Evolutionary conservation across 768 basidiomycete genomes (phyloP).

Genomic region (Bullera alba): DNA sequence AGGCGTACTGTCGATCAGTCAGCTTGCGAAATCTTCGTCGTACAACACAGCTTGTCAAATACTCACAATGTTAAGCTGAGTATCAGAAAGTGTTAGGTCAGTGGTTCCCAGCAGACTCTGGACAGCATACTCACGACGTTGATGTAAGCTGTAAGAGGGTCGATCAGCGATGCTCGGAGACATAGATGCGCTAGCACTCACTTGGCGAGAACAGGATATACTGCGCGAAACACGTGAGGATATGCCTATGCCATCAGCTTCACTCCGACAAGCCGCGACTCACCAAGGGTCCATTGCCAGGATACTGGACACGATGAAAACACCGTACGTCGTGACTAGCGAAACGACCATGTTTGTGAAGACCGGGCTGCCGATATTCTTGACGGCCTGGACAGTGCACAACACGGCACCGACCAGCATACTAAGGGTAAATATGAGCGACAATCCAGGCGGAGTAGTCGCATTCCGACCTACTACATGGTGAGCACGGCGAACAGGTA

Average conservation of each 20-base stretch:
- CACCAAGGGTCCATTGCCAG: conserved; percentile 86
- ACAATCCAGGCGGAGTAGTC: not conserved
- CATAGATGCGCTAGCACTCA: conserved; percentile 45
- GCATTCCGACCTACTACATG: conserved; percentile 52
- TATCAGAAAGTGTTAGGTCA: not conserved
- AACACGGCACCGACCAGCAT: conserved; percentile 74
- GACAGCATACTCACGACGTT: conserved; percentile 60
- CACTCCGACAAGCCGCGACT: not conserved
- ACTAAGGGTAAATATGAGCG: conserved; percentile 9
- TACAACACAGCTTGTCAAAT: too few relatives aligned
- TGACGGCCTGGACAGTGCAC: conserved; percentile 66
- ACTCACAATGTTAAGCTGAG: conserved; percentile 33
- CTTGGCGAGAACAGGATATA: conserved; percentile 76
- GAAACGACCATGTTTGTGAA: conserved; percentile 72
- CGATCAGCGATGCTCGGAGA: conserved; percentile 57
- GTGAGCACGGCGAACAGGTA: conserved; percentile 70
- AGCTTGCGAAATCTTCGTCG: not conserved
- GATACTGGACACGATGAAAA: conserved; percentile 68
- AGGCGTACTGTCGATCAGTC: conserved; percentile 36
- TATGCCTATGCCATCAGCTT: conserved; percentile 51
- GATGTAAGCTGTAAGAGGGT: conserved; percentile 31
- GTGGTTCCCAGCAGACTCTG: conserved; percentile 53
- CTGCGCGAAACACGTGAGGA: conserved; percentile 81
- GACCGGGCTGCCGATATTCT: conserved; percentile 59
- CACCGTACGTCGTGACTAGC: conserved; percentile 73